Conservation (phyloP, 495 filamentous ascomycete genomes). For the Penicillium bialowiezense region DNA sequence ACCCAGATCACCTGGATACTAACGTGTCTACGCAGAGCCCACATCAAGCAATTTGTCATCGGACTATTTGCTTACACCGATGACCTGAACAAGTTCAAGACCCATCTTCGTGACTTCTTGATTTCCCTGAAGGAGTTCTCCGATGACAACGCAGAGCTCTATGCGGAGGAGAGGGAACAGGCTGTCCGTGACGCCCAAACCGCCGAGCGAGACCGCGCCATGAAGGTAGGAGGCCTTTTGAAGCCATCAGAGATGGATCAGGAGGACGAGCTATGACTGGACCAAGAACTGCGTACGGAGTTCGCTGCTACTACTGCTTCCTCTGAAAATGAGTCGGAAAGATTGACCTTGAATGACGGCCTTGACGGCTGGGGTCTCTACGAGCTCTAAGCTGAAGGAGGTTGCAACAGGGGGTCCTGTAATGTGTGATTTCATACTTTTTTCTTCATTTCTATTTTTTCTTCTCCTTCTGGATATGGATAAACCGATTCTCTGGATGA, state of each 20-base stretch:
- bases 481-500: slow-evolving; percentile 5
- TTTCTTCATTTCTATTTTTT: slow-evolving; percentile 1
- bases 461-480: not conserved
- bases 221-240: slow-evolving; percentile 86
- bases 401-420: not conserved
- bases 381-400: slow-evolving; percentile 26
- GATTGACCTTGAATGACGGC: slow-evolving; percentile 19
- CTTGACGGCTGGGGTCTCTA: slow-evolving; percentile 44
- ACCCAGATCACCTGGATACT: slow-evolving; percentile 20
- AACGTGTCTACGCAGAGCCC: slow-evolving; percentile 54
- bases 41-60: slow-evolving; percentile 86
- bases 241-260: slow-evolving; percentile 90
- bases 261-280: slow-evolving; percentile 92
- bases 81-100: slow-evolving; percentile 85
- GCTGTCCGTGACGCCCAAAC: slow-evolving; percentile 72
- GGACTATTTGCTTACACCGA: slow-evolving; percentile 78
- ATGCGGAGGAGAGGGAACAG: slow-evolving; percentile 88
- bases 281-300: slow-evolving; percentile 62
- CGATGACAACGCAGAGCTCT: slow-evolving; percentile 84
- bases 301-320: slow-evolving; percentile 24
- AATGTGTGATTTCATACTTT: slow-evolving; percentile 4
- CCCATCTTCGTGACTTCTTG: slow-evolving; percentile 91
- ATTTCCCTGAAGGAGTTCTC: slow-evolving; percentile 95
- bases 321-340: slow-evolving; percentile 5
- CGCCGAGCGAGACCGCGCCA: slow-evolving; percentile 80